A percentile compares a stretch with the other conserved stretches of the same genome.
Evolutionary conservation across 2,329 filamentous ascomycete genomes (phyloP).

Genomic region (Trichoderma koningii): DNA sequence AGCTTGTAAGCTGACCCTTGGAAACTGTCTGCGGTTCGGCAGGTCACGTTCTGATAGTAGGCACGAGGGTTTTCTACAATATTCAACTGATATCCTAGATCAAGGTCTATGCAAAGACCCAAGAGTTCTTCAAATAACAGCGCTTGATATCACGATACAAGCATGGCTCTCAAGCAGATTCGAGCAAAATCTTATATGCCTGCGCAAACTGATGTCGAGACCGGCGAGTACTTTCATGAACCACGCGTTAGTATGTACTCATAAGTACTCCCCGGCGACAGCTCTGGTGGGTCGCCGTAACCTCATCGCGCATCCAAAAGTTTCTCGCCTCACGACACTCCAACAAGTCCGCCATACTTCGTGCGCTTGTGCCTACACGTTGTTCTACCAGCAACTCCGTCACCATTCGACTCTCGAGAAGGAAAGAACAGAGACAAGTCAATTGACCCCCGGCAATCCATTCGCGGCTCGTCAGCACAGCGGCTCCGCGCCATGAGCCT

Average conservation of each 20-base stretch:
- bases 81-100: background rate
- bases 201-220: background rate
- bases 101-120: background rate
- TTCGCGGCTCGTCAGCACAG: background rate
- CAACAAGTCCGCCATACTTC: background rate
- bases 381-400: background rate
- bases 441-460: background rate
- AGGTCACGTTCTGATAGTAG: background rate
- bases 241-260: background rate
- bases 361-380: background rate
- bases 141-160: too few relatives aligned
- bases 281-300: slow-evolving; percentile 18
- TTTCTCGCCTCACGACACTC: slow-evolving; percentile 13
- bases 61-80: background rate
- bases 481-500: slow-evolving; percentile 51
- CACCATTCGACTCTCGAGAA: background rate
- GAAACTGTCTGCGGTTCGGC: background rate
- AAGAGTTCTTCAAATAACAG: too few relatives aligned
- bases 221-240: background rate
- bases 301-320: slow-evolving; percentile 9
- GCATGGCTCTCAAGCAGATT: too few relatives aligned
- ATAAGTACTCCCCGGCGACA: background rate
- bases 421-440: background rate
- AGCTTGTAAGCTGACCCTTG: slow-evolving; percentile 1
- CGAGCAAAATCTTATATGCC: background rate